phyloP scores from a whole-genome alignment of 1,284 basidiomycete genomes.

The Microbotryum saponariae region DNA sequence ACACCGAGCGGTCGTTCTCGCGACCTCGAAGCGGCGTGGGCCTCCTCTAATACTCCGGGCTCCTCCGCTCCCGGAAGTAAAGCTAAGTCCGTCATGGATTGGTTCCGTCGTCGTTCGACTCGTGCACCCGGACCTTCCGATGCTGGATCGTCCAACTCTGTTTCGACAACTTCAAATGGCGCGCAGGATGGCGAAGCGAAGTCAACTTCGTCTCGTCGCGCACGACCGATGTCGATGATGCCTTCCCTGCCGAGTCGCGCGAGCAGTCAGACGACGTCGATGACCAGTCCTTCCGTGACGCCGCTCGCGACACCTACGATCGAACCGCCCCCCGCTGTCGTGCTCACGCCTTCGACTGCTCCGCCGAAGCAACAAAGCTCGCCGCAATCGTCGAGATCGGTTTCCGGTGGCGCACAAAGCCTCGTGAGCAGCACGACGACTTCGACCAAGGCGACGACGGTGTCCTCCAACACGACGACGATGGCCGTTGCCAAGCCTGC shows the following conservation, averaged over 20 bases:
- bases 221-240: neutral
- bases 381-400: constrained; percentile 36
- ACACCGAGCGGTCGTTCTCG: constrained; percentile 22
- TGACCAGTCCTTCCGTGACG: neutral
- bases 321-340: constrained; percentile 8
- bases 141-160: neutral
- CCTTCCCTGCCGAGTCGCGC: neutral
- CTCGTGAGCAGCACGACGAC: constrained; percentile 21
- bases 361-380: constrained; percentile 8
- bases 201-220: neutral
- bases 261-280: neutral
- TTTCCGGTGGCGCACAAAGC: constrained; percentile 38
- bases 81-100: constrained; percentile 57
- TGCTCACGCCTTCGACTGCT: constrained; percentile 12
- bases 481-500: constrained; percentile 1
- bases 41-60: constrained; percentile 5
- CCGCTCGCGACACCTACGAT: neutral
- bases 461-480: constrained; percentile 8
- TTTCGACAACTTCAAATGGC: constrained; percentile 32
- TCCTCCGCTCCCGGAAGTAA: constrained; percentile 40
- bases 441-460: constrained; percentile 19
- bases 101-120: constrained; percentile 49
- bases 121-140: neutral
- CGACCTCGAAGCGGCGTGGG: constrained; percentile 33
- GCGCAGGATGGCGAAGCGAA: constrained; percentile 12